Percentiles rank a stretch among this genome's conserved stretches.
phyloP scores from a whole-genome alignment of 73 alveolate genomes.

The Durusdinium trenchii region DNA sequence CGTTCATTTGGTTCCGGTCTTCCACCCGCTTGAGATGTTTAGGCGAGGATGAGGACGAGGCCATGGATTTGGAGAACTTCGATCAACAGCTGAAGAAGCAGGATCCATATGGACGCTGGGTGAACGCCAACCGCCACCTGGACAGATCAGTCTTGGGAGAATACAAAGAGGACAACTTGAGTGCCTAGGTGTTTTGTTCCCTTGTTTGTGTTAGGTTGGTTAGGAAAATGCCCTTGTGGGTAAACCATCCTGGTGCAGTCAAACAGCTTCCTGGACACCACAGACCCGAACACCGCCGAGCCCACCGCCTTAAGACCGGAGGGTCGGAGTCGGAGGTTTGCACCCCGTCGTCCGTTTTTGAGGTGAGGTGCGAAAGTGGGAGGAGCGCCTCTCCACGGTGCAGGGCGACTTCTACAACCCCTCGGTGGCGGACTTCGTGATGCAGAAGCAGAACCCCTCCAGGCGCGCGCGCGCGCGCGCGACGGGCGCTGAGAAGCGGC shows the following conservation, averaged over 20 bases:
- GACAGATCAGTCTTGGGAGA: too few species aligned
- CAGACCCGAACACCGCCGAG: too few species aligned
- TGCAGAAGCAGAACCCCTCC: slow-evolving; percentile 6
- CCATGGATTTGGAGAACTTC: neutral
- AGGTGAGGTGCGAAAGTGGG: slow-evolving; percentile 11
- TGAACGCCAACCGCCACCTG: slow-evolving; percentile 24
- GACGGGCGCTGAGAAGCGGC: neutral
- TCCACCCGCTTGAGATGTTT: neutral
- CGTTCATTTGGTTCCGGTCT: neutral
- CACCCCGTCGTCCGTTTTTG: neutral
- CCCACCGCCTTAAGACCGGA: too few species aligned
- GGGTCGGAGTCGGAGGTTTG: too few species aligned
- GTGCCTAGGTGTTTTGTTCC: too few species aligned
- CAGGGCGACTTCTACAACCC: slow-evolving; percentile 54
- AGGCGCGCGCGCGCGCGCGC: neutral
- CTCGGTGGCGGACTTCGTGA: neutral
- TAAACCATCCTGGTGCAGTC: too few species aligned
- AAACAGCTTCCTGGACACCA: too few species aligned
- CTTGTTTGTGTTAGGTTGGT: too few species aligned
- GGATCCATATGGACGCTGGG: slow-evolving; percentile 38
- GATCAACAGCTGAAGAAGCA: slow-evolving; percentile 26
- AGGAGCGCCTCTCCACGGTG: neutral
- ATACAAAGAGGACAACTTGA: too few species aligned
- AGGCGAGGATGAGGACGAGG: neutral
- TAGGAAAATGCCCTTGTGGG: too few species aligned